These are phyloP conservation scores for Nakazawaea holstii DNA, from an alignment of 805 yeast genomes.

Conservation along the genomic window DNA sequence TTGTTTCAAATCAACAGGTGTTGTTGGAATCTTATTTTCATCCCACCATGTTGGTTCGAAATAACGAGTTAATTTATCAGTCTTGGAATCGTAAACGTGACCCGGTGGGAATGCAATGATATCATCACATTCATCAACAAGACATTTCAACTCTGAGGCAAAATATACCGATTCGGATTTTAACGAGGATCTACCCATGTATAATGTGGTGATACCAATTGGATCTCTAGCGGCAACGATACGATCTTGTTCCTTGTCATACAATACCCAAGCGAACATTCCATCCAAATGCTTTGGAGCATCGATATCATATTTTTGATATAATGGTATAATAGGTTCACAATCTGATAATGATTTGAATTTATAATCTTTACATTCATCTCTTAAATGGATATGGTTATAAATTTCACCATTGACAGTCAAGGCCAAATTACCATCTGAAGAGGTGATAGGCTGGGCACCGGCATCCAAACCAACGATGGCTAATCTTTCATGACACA, in stretches of 20 bases:
- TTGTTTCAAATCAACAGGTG: conserved; percentile 63
- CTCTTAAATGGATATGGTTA: conserved; percentile 89
- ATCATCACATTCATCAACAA: conserved; percentile 90
- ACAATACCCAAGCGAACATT: conserved; percentile 93
- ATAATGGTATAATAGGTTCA: conserved; percentile 94
- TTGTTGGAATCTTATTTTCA: conserved; percentile 65
- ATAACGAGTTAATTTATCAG: conserved; percentile 83
- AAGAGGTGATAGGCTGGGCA: conserved; percentile 91
- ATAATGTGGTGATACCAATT: conserved; percentile 92
- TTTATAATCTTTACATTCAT: conserved; percentile 62
- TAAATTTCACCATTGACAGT: conserved; percentile 98
- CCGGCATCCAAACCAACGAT: conserved; percentile 97
- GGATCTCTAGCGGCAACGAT: conserved; percentile 98
- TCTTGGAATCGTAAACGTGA: conserved; percentile 87
- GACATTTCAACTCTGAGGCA: conserved; percentile 92
- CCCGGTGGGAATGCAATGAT: conserved; percentile 98
- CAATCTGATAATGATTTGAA: conserved; percentile 91
- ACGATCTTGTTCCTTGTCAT: conserved; percentile 81
- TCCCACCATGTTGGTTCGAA: conserved; percentile 96
- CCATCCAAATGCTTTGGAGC: conserved; percentile 95
- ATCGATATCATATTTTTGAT: conserved; percentile 78
- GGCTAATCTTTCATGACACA: conserved; percentile 94
- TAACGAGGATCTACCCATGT: conserved; percentile 79
- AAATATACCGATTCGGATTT: conserved; percentile 77
- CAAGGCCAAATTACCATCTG: conserved; percentile 66